phyloP scores from a whole-genome alignment of 768 basidiomycete species.

The Suillus tomentosus region DNA sequence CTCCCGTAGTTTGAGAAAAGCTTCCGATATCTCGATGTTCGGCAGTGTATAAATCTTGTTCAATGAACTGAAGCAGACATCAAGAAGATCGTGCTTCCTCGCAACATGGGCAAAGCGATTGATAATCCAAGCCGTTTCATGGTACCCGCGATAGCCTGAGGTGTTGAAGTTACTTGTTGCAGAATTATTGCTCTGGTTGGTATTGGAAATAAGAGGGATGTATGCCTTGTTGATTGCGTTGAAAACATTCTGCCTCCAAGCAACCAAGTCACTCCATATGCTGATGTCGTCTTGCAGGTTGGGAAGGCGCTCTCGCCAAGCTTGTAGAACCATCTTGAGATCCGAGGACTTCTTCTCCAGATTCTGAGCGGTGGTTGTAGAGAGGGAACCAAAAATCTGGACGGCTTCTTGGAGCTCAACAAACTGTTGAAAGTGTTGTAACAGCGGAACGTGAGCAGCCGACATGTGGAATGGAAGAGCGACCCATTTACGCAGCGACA shows the following conservation, averaged over 20 bases:
- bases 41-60: constrained; percentile 98
- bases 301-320: constrained; percentile 96
- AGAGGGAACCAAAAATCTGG: constrained; percentile 89
- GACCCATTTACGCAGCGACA: constrained; percentile 95
- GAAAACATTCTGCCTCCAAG: constrained; percentile 99
- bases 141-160: constrained; percentile 93
- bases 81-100: constrained; percentile 92
- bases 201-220: constrained; percentile 79
- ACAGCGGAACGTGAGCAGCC: constrained; percentile 88
- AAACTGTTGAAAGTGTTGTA: constrained; percentile 99
- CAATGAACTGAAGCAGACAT: constrained; percentile 92
- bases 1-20: constrained; percentile 97
- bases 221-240: constrained; percentile 95
- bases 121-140: constrained; percentile 99
- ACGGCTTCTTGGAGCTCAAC: constrained; percentile 97
- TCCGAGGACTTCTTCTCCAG: constrained; percentile 95
- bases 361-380: constrained; percentile 83
- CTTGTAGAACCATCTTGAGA: constrained; percentile 93
- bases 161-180: constrained; percentile 68
- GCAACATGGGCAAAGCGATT: constrained; percentile 99
- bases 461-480: constrained; percentile 84
- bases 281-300: constrained; percentile 97
- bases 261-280: constrained; percentile 98
- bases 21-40: constrained; percentile 99
- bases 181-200: constrained; percentile 51